Evolutionary conservation across 768 basidiomycete genomes (phyloP).

Genomic region (Leccinum sublutescens): DNA sequence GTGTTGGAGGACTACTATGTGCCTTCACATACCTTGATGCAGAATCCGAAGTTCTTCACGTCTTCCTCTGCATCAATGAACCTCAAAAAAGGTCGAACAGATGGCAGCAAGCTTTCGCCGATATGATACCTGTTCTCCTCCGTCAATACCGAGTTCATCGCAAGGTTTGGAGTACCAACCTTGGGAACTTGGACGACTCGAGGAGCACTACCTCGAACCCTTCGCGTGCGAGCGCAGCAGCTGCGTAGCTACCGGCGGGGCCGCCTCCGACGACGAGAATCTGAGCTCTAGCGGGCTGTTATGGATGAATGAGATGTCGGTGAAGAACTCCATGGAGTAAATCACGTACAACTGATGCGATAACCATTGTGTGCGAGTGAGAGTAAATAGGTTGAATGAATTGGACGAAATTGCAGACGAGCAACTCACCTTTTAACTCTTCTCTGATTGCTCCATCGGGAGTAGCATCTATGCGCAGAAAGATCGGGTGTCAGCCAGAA

Average conservation of each 20-base stretch:
- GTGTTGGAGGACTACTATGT: neutral
- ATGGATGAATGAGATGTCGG: neutral
- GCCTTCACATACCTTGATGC: conserved; percentile 5
- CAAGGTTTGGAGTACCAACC: neutral
- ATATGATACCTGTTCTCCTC: conserved; percentile 13
- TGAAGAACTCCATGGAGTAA: neutral
- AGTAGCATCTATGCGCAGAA: neutral
- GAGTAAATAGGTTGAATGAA: neutral
- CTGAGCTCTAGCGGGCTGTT: neutral
- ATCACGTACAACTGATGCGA: neutral
- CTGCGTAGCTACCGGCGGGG: conserved; percentile 11
- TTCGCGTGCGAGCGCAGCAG: conserved; percentile 8
- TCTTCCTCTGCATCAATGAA: conserved; percentile 9
- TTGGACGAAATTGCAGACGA: neutral
- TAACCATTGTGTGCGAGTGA: neutral
- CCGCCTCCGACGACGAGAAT: conserved; percentile 16
- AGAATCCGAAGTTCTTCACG: conserved; percentile 7
- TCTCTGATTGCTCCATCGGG: neutral
- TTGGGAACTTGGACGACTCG: conserved; percentile 11
- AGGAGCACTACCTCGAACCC: conserved; percentile 9
- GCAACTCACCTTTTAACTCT: neutral
- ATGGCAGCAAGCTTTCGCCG: conserved; percentile 14
- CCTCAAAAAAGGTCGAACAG: conserved; percentile 4
- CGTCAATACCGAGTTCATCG: neutral
- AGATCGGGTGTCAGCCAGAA: neutral